phyloP scores from a whole-genome alignment of 371 early-diverging fungal genomes.

The Mucor lusitanicus region DNA sequence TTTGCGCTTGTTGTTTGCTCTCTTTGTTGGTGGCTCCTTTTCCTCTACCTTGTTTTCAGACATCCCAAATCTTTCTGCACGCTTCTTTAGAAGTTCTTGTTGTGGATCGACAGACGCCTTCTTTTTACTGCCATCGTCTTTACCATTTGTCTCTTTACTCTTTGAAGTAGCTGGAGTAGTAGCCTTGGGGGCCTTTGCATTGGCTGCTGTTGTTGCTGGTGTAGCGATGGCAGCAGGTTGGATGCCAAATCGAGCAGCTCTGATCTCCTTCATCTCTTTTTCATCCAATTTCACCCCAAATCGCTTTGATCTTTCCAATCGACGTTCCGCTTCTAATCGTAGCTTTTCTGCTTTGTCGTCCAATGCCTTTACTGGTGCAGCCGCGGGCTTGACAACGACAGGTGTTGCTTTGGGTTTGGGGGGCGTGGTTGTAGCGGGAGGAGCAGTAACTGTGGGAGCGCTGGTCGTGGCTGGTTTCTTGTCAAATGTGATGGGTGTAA shows the following conservation, averaged over 20 bases:
- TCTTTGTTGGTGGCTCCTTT: not conserved
- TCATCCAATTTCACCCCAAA: constrained; percentile 53
- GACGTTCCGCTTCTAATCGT: constrained; percentile 15
- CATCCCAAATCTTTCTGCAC: constrained; percentile 56
- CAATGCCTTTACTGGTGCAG: not conserved
- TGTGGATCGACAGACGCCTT: not conserved
- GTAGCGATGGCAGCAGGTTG: not conserved
- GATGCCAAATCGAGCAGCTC: constrained; percentile 45
- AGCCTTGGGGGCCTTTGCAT: not conserved
- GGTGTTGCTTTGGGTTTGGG: not conserved
- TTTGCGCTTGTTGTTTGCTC: not conserved
- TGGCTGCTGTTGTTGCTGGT: not conserved
- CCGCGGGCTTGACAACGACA: not conserved
- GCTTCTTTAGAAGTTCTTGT: constrained; percentile 44
- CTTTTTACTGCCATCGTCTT: not conserved
- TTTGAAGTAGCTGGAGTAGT: not conserved
- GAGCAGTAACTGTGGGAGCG: not conserved
- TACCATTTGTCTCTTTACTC: not conserved
- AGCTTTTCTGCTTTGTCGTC: constrained; percentile 14
- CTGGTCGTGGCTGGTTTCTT: constrained; percentile 8
- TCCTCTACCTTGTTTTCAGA: constrained; percentile 6
- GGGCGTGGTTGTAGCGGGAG: not conserved
- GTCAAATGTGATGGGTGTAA: constrained; percentile 46
- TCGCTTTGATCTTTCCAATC: constrained; percentile 53
- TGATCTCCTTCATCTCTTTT: constrained; percentile 38